phyloP scores from a whole-genome alignment of 2,329 filamentous ascomycete genomes.

The Epicoccum sorghinum region DNA sequence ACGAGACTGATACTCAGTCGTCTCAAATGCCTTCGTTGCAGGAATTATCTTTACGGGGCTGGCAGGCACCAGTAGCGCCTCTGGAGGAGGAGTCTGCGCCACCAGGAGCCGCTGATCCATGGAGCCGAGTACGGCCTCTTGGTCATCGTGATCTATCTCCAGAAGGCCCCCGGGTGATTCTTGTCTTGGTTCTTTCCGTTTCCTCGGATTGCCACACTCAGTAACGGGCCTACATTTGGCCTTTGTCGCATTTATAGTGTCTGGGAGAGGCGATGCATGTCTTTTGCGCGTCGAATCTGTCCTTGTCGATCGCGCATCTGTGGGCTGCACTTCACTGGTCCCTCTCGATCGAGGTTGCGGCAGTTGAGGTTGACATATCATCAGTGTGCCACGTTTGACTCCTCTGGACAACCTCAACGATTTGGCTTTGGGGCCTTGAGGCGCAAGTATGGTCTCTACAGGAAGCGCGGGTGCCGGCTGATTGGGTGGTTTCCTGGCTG shows the following conservation, averaged over 20 bases:
- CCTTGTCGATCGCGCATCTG: neutral
- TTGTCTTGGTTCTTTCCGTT: constrained; percentile 4
- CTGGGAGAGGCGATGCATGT: neutral
- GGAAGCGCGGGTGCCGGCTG: constrained; percentile 10
- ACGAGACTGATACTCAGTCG: neutral
- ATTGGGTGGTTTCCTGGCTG: neutral
- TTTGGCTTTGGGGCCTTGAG: constrained; percentile 37
- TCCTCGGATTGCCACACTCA: neutral
- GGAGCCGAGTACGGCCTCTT: constrained; percentile 33
- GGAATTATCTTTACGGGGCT: neutral
- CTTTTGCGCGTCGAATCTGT: neutral
- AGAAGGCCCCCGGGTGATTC: constrained; percentile 13
- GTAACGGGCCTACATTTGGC: constrained; percentile 14
- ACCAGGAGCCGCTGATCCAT: constrained; percentile 39
- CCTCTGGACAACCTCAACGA: constrained; percentile 48
- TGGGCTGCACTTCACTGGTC: constrained; percentile 7
- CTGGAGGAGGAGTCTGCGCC: neutral
- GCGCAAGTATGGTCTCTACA: constrained; percentile 23
- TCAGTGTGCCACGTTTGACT: constrained; percentile 50
- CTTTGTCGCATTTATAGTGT: neutral
- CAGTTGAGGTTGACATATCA: constrained; percentile 51
- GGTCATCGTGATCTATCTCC: constrained; percentile 29
- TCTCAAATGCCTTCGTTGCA: neutral
- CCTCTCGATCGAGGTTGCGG: constrained; percentile 17
- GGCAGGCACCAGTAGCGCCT: neutral